These are phyloP conservation scores for Cystoderma amianthinum DNA, from an alignment of 768 basidiomycete species.

Conservation along the genomic window DNA sequence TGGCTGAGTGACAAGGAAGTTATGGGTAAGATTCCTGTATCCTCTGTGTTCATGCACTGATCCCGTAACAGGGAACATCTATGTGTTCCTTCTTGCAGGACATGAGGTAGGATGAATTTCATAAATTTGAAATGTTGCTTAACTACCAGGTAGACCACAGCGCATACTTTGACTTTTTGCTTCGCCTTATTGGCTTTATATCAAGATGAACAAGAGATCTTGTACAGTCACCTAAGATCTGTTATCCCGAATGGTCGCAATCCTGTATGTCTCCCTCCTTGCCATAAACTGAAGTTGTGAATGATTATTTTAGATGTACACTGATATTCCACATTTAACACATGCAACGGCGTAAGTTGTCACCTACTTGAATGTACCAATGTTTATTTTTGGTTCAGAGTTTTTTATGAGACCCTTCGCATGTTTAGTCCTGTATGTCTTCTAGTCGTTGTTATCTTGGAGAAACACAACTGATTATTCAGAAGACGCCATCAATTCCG, in stretches of 20 bases:
- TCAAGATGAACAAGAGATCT: slow-evolving; percentile 36
- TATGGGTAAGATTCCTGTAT: slow-evolving; percentile 10
- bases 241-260: background rate
- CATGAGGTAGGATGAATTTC: slow-evolving; percentile 19
- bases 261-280: background rate
- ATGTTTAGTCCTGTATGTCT: slow-evolving; percentile 37
- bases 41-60: too few species aligned
- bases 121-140: too few species aligned
- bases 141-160: slow-evolving; percentile 22
- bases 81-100: slow-evolving; percentile 39
- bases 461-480: slow-evolving; percentile 1
- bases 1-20: slow-evolving; percentile 7
- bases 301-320: background rate
- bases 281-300: slow-evolving; percentile 1
- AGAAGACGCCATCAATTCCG: slow-evolving; percentile 31
- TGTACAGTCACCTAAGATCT: slow-evolving; percentile 11
- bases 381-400: slow-evolving; percentile 18
- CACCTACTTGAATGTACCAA: background rate
- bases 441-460: background rate
- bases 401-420: slow-evolving; percentile 43
- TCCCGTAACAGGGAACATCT: slow-evolving; percentile 19
- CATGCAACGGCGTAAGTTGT: background rate
- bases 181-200: slow-evolving; percentile 36
- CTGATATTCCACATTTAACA: background rate
- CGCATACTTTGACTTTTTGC: slow-evolving; percentile 31